Base-by-base conservation (phyloP, 768 basidiomycete genomes). In the Kondoa malvinella region DNA sequence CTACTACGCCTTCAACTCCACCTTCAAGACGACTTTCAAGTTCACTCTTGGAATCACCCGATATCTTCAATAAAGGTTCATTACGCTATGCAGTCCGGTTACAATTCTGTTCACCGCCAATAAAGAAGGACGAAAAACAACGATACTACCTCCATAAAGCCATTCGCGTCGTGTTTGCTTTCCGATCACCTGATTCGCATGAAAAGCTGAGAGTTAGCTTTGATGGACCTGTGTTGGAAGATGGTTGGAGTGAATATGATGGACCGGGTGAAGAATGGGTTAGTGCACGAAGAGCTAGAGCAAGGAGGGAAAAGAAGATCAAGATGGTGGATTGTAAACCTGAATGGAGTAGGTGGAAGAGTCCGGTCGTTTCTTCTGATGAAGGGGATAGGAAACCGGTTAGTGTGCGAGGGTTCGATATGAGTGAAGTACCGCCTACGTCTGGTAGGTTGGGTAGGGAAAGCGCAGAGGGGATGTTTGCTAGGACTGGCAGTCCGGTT, bases 131-230 rank as follows among this genome's bases (percentile, higher is more conserved):
- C 15, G 40, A 67, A 21, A 65, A 57, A 34, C 67, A 58, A 8
- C 57, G 64, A 59, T 68, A 67, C 65, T 77, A 75, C 71, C 73
- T 77, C 1, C 67, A 76, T 67, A 68, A 70, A 26, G 66, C 70
- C 1, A 66, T 77, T 30, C 72, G 75, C 1, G 65, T 77, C 57
- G 74, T 77, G 15, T 77, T 77, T 62, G 73, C 74, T 2, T 69
- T 76, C 3, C 73, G 73, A 21, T 70, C 71, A 17, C 69, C 75
- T 3, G 74, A 75, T 40, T 56, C 69, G 25, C 66, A 64, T 25
- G 74, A 75, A 63, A 71, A 70, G 65, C 70, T 74, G 2, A 68
- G 71, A 34, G 72, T 73, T 25, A 69, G 69, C 1, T 57, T 66
- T 25, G 74, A 74, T 16, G 72, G 71, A 0, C 73, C 74, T 2